Evolutionary conservation across 208 protist species (phyloP), one percentile per base, ranked within the genome.

Genomic region (Trypanosoma platydactyli): DNA sequence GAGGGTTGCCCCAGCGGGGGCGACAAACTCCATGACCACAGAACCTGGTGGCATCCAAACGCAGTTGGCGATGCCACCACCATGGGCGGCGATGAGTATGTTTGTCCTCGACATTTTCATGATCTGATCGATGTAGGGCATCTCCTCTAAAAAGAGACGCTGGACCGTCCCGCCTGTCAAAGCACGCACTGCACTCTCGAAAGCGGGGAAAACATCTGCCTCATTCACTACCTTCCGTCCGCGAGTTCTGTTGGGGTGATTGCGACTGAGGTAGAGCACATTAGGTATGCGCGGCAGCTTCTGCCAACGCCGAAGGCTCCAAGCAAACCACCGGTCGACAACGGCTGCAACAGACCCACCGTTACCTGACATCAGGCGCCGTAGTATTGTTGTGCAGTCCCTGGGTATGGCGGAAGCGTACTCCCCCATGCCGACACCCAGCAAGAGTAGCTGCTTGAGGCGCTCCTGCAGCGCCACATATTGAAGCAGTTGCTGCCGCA

Each of bases 171-270:
- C 22, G 7, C 67, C 72, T 7, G 66, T 73, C 44, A 45, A 5
- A 0, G 16, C 27, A 2, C 53, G 52, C 20, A 74, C 61, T 30
- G 61, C 68, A 22, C 20, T 40, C 33, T 74, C 65, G 25, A 77
- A 38, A 24, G 46, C 58, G 22, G 33, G 53, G 18, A 73, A 5
- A 4, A 77, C 55, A 4, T 65, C 72, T 30, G 30, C 49, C 56
- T 77, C 72, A 65, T 77, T 77, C 30, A 62, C 55, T 15, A 77
- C 71, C 45, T 68, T 73, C 30, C 72, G 64, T 30, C 72, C 72
- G 11, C 72, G 16, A 22, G 57, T 58, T 18, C 74, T 52, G 49
- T 56, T 61, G 18, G 50, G 46, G 29, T 77, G 72, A 33, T 77
- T 77, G 3, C 72, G 63, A 49, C 59, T 70, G 3, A 77, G 27